Conservation (phyloP, 306 rosid genomes). For the Cucurbita moschata region DNA sequence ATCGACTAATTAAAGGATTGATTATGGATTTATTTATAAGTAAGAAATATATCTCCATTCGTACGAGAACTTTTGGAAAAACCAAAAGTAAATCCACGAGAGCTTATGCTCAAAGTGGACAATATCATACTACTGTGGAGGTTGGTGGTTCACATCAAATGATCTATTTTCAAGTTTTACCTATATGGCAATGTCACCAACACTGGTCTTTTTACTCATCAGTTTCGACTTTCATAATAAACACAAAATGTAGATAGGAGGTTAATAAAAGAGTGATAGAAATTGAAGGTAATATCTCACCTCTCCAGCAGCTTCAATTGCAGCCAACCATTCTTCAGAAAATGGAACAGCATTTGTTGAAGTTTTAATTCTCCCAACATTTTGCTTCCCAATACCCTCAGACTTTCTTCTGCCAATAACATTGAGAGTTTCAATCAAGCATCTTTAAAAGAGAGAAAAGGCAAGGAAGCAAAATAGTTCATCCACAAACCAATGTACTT, state of each 20-base stretch:
- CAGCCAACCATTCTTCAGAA: conserved; percentile 95
- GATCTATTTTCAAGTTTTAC: too few species aligned
- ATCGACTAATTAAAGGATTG: too few species aligned
- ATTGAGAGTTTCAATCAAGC: not conserved
- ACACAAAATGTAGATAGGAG: not conserved
- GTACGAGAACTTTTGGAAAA: too few species aligned
- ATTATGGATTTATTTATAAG: too few species aligned
- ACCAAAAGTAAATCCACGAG: too few species aligned
- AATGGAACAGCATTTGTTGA: conserved; percentile 55
- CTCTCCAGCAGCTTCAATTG: conserved; percentile 97
- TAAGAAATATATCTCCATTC: too few species aligned
- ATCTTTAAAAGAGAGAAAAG: not conserved
- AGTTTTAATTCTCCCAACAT: conserved; percentile 28
- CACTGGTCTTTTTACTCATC: not conserved
- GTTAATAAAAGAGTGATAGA: not conserved
- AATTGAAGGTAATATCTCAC: conserved; percentile 14
- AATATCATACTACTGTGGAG: too few species aligned
- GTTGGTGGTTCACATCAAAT: too few species aligned
- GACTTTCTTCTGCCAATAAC: conserved; percentile 31
- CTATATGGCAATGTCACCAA: not conserved
- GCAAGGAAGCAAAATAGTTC: not conserved
- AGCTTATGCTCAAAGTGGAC: too few species aligned
- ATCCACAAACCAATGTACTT: conserved; percentile 18
- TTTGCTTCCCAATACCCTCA: conserved; percentile 21
- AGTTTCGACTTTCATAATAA: too few species aligned